Conservation (phyloP, 345 rosid species). For the Pugionium cornutum region DNA sequence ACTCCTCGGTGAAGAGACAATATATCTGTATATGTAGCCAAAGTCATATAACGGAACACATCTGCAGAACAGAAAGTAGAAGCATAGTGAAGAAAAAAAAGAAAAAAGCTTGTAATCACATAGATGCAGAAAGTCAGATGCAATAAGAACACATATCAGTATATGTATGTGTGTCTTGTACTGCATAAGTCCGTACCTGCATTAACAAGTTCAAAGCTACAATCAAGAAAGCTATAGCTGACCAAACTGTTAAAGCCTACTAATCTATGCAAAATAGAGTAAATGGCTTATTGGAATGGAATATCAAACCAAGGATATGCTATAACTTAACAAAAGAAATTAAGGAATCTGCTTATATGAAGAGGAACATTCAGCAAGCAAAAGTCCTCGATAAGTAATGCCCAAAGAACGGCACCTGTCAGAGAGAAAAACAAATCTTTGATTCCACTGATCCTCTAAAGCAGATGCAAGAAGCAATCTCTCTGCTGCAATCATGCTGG, state of each 20-base stretch:
- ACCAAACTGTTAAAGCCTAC: neutral
- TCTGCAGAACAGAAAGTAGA: conserved; percentile 53
- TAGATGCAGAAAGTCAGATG: neutral
- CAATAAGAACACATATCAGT: conserved; percentile 15
- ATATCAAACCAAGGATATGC: neutral
- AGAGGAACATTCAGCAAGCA: neutral
- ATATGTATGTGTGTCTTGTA: neutral
- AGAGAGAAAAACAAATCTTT: conserved; percentile 85
- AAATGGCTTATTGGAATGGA: neutral
- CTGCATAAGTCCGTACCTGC: neutral
- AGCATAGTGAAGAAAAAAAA: conserved; percentile 10
- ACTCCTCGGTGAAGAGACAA: conserved; percentile 83
- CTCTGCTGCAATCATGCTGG: conserved; percentile 90
- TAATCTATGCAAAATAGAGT: conserved; percentile 7
- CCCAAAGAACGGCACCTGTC: conserved; percentile 62
- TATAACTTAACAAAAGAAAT: neutral
- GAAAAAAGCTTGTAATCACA: conserved; percentile 6
- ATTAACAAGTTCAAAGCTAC: conserved; percentile 2
- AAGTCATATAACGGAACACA: conserved; percentile 91
- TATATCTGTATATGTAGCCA: conserved; percentile 70
- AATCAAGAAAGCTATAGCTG: neutral
- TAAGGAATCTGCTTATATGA: neutral
- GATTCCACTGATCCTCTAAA: conserved; percentile 73
- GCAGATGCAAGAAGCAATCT: conserved; percentile 74
- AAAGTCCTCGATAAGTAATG: neutral